A percentile compares a stretch with the other conserved stretches of the same genome.
Conservation (phyloP, 2,329 filamentous ascomycete genomes). For the Mariannaea sp. region DNA sequence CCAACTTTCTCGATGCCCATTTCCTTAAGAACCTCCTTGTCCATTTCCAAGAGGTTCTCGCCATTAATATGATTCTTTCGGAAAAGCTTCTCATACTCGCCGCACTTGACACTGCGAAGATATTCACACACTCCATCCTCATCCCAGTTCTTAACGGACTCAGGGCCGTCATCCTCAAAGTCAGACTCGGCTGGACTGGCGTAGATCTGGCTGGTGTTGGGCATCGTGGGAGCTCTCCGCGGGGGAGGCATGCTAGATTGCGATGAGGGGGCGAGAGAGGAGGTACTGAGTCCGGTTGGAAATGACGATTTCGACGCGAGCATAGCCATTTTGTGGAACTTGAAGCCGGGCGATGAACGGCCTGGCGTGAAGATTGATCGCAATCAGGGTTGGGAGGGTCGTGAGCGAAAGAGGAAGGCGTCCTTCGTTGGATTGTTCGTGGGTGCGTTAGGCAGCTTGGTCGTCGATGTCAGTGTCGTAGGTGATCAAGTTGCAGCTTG, state of each 20-base stretch:
- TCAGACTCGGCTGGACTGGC: slow-evolving; percentile 90
- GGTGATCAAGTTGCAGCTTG: slow-evolving; percentile 23
- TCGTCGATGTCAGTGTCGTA: slow-evolving; percentile 12
- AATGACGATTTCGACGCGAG: slow-evolving; percentile 76
- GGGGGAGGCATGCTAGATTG: slow-evolving; percentile 56
- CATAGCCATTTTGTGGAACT: slow-evolving; percentile 66
- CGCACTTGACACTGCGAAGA: slow-evolving; percentile 87
- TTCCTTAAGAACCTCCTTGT: slow-evolving; percentile 94
- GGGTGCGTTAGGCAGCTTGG: neutral
- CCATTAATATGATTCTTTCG: slow-evolving; percentile 95
- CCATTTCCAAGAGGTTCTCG: slow-evolving; percentile 94
- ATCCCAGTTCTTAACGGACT: slow-evolving; percentile 83
- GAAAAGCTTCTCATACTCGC: slow-evolving; percentile 91
- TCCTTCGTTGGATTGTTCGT: neutral
- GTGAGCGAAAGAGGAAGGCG: neutral
- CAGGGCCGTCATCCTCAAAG: slow-evolving; percentile 79
- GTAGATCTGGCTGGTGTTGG: slow-evolving; percentile 61
- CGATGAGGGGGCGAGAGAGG: slow-evolving; percentile 53
- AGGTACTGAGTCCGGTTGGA: slow-evolving; percentile 56
- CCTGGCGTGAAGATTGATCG: slow-evolving; percentile 1
- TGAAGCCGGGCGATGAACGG: slow-evolving; percentile 11
- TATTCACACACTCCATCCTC: slow-evolving; percentile 92
- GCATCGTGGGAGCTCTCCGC: slow-evolving; percentile 56
- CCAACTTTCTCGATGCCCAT: slow-evolving; percentile 99
- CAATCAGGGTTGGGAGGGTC: slow-evolving; percentile 4